These are phyloP conservation scores for Pelargonium australe DNA, from an alignment of 441 rosid species.

Conservation along the genomic window DNA sequence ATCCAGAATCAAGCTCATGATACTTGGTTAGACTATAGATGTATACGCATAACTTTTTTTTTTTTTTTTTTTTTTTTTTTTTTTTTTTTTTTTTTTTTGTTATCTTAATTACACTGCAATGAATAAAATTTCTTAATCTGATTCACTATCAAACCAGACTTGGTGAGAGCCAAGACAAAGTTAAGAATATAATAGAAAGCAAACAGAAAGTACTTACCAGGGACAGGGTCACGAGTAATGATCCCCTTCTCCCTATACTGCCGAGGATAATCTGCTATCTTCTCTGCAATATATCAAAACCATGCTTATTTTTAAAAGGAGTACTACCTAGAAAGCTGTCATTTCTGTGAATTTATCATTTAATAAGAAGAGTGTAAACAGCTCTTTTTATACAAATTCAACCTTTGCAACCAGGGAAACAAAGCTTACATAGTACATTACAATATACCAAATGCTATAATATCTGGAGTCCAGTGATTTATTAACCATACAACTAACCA, in stretches of 20 bases:
- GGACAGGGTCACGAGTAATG: conserved; percentile 37
- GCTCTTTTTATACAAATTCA: neutral
- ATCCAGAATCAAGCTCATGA: neutral
- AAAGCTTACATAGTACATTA: neutral
- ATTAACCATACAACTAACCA: neutral
- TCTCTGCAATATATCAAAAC: conserved; percentile 34
- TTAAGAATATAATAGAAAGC: conserved; percentile 11
- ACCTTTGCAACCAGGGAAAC: neutral
- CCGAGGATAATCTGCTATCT: conserved; percentile 44
- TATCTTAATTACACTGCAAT: neutral
- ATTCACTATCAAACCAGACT: neutral
- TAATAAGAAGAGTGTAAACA: neutral
- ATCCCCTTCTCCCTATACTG: conserved; percentile 40
- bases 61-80: neutral
- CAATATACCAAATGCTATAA: neutral
- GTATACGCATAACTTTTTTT: neutral
- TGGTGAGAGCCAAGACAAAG: neutral
- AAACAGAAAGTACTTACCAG: conserved; percentile 34
- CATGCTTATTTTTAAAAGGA: neutral
- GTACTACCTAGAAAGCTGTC: neutral
- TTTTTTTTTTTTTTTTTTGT: neutral
- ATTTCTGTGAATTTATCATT: neutral
- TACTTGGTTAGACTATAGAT: neutral
- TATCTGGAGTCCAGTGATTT: neutral
- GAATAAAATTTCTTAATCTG: neutral